These are phyloP conservation scores for Ustilago shanxiensis DNA, from an alignment of 1,284 basidiomycete species.

Conservation along the genomic window DNA sequence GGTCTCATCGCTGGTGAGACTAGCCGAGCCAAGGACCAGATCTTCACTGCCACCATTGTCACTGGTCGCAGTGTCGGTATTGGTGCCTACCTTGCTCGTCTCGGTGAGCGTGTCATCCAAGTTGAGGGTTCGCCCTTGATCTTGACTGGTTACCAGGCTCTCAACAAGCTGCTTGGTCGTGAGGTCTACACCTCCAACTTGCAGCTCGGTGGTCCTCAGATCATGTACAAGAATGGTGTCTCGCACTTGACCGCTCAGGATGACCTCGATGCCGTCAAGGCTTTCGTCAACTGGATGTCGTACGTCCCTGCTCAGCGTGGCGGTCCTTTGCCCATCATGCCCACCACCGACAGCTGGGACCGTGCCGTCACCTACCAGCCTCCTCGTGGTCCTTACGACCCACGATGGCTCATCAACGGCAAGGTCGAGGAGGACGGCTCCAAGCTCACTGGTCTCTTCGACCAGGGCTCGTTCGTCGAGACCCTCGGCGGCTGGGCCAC, in stretches of 20 bases:
- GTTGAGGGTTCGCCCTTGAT: constrained; percentile 99
- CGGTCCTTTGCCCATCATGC: constrained; percentile 54
- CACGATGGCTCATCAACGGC: constrained; percentile 96
- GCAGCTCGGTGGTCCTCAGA: constrained; percentile 95
- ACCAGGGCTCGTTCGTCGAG: constrained; percentile 95
- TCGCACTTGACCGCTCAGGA: constrained; percentile 94
- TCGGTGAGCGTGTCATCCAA: constrained; percentile 97
- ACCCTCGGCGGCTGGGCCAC: constrained; percentile 75
- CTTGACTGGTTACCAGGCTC: constrained; percentile 93
- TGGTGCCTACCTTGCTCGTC: constrained; percentile 97
- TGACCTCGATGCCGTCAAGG: constrained; percentile 76
- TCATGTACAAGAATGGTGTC: constrained; percentile 77
- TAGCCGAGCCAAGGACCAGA: constrained; percentile 96
- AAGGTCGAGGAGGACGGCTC: constrained; percentile 83
- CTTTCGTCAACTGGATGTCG: constrained; percentile 86
- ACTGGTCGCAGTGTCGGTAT: constrained; percentile 99
- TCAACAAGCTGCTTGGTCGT: constrained; percentile 98
- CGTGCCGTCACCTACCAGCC: constrained; percentile 90
- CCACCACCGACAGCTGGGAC: constrained; percentile 78
- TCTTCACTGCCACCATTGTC: constrained; percentile 99
- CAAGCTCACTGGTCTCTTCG: constrained; percentile 83
- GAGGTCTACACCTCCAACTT: constrained; percentile 99
- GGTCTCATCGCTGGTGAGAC: constrained; percentile 99
- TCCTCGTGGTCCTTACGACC: constrained; percentile 95
- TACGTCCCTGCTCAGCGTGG: constrained; percentile 77